Base-by-base conservation (phyloP, 495 filamentous ascomycete species). In the Neurospora sublineolata region DNA sequence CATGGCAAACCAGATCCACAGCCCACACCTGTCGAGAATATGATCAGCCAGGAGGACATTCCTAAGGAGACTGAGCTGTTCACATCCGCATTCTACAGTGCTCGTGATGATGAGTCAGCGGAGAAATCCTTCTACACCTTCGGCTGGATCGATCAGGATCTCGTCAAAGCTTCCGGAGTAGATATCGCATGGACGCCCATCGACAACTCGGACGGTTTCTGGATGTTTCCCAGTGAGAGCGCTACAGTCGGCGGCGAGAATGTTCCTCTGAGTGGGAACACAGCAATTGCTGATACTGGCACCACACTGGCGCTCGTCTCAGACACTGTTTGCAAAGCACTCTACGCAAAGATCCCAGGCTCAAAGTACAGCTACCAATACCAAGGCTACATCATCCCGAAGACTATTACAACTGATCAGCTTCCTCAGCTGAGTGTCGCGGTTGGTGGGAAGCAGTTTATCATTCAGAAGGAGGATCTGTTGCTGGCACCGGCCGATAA, bases 251-350 rank as follows among this genome's bases (percentile, higher is more conserved):
- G 88, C 74, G 89, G 88, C 74, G 84, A 89, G 74, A 82, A 82
- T 8, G 79, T 92, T 67, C 23, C 77, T 4, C 84, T 86, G 11
- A 76, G 83, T 20, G 85, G 84, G 33, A 94, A 93, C 81, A 91
- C 82, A 18, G 90, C 92, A 69, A 93, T 94, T 71, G 90, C 89
- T 67, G 92, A 94, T 79, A 94, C 92, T 4, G 92, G 91, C 71
- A 93, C 91, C 41, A 91, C 90, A 2, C 85, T 94, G 68, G 87
- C 88, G 3, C 86, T 94, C 64, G 82, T 94, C 38, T 85, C 89
- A 68, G 92, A 94, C 78, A 77, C 76, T 4, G 84, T 87, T 20
- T 90, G 88, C 79, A 80, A 90, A 73, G 88, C 86, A 12, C 85
- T 94, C 75, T 94, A 94, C 78, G 81, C 84, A 69, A 83, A 87